Conservation (phyloP, 176 grass and related monocot species). For the Puya raimondii region DNA sequence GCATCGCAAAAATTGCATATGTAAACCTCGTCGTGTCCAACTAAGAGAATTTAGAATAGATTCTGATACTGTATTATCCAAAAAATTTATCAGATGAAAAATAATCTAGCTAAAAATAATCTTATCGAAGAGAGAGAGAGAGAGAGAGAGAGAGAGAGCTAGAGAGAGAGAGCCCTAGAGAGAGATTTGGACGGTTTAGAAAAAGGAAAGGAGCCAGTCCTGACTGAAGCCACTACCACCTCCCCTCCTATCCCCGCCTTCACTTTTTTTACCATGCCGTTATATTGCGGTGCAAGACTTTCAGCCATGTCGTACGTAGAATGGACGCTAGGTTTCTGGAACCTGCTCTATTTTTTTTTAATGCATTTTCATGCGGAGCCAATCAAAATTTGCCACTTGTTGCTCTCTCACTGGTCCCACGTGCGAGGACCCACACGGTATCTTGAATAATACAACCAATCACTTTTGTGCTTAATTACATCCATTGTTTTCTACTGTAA, state of each 20-base stretch:
- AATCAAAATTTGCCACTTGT: not conserved
- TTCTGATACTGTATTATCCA: too few species aligned
- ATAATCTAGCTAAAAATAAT: too few species aligned
- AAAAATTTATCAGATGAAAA: too few species aligned
- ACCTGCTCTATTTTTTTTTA: not conserved
- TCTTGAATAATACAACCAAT: slow-evolving; percentile 7
- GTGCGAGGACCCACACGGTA: not conserved
- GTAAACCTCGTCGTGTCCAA: too few species aligned
- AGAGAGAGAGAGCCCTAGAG: not conserved
- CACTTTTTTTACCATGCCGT: slow-evolving; percentile 23
- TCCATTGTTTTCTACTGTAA: too few species aligned
- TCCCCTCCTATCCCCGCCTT: slow-evolving; percentile 1
- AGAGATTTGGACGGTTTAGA: slow-evolving; percentile 37
- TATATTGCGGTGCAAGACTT: slow-evolving; percentile 50
- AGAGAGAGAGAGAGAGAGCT: not conserved
- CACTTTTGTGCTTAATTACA: not conserved
- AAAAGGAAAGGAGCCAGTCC: not conserved
- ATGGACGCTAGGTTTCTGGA: slow-evolving; percentile 22
- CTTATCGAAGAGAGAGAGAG: not conserved
- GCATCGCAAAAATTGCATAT: too few species aligned
- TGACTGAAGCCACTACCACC: slow-evolving; percentile 15
- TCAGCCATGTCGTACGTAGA: slow-evolving; percentile 8
- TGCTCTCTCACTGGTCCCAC: not conserved
- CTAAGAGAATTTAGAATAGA: too few species aligned
- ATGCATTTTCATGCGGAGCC: not conserved